These are phyloP conservation scores for Cladosporium oxysporum DNA, from an alignment of 2,329 filamentous ascomycete species.

Conservation along the genomic window DNA sequence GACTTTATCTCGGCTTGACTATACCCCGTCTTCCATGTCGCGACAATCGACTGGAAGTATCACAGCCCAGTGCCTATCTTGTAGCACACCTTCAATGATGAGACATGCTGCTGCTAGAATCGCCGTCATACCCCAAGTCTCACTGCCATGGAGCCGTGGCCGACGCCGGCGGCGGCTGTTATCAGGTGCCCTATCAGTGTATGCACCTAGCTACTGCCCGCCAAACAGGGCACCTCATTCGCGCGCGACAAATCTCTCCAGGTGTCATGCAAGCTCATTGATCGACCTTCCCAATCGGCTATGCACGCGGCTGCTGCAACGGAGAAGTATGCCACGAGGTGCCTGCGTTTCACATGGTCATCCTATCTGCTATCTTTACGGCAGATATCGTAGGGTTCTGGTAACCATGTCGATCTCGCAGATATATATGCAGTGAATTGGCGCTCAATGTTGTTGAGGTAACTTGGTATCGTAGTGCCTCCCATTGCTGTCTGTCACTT, in stretches of 20 bases:
- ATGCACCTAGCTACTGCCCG: constrained; percentile 4
- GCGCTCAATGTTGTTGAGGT: background rate
- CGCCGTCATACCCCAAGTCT: background rate
- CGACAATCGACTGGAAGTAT: background rate
- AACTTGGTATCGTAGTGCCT: background rate
- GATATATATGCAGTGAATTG: background rate
- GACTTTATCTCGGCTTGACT: background rate
- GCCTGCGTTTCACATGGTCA: constrained; percentile 5
- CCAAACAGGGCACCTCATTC: constrained; percentile 12
- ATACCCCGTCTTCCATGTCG: background rate
- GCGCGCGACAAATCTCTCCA: background rate
- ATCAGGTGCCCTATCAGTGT: constrained; percentile 17
- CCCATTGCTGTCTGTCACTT: background rate
- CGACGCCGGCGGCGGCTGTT: constrained; percentile 14
- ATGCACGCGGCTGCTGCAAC: background rate
- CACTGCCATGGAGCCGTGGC: background rate
- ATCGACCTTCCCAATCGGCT: constrained; percentile 10
- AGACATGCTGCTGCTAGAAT: background rate
- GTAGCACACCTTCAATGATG: background rate
- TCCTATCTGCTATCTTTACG: constrained; percentile 14
- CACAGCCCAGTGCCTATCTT: background rate
- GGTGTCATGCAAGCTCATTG: background rate
- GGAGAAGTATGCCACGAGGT: background rate
- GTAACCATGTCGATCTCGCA: background rate
- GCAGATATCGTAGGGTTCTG: background rate